Evolutionary conservation across 1,284 basidiomycete genomes (phyloP).

Genomic region (Cryptococcus floricola): DNA sequence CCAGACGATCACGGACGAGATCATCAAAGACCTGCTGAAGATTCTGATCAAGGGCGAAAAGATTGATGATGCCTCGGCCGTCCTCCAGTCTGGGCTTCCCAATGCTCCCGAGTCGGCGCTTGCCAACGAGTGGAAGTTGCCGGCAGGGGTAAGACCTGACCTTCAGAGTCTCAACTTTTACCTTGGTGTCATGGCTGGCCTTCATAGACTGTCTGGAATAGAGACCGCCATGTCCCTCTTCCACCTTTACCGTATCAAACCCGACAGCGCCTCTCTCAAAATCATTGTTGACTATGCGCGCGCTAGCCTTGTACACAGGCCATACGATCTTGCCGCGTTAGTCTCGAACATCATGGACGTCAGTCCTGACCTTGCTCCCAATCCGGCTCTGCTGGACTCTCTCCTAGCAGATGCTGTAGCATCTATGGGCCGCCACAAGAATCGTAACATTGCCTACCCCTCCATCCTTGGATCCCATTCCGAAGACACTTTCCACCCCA

Average conservation of each 20-base stretch:
- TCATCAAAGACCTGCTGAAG: constrained; percentile 3
- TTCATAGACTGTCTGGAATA: constrained; percentile 4
- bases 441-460: neutral
- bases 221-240: constrained; percentile 7
- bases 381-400: constrained; percentile 24
- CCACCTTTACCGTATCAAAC: constrained; percentile 10
- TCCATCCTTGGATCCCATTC: neutral
- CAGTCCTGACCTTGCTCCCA: constrained; percentile 14
- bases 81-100: constrained; percentile 1
- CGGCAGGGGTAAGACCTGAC: constrained; percentile 8
- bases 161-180: constrained; percentile 6
- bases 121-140: constrained; percentile 6
- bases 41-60: neutral
- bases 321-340: constrained; percentile 23
- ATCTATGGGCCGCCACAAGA: neutral
- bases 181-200: constrained; percentile 5
- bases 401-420: constrained; percentile 20
- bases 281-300: constrained; percentile 28
- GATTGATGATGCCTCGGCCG: constrained; percentile 6
- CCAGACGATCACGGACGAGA: constrained; percentile 3
- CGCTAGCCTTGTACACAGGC: constrained; percentile 8
- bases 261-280: constrained; percentile 29
- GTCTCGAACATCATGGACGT: constrained; percentile 18
- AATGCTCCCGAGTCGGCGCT: neutral
- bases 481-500: constrained; percentile 3